A percentile compares a stretch with the other conserved stretches of the same genome.
phyloP scores from a whole-genome alignment of 2,329 filamentous ascomycete genomes.

The Arthrobotrys pseudoclavata region DNA sequence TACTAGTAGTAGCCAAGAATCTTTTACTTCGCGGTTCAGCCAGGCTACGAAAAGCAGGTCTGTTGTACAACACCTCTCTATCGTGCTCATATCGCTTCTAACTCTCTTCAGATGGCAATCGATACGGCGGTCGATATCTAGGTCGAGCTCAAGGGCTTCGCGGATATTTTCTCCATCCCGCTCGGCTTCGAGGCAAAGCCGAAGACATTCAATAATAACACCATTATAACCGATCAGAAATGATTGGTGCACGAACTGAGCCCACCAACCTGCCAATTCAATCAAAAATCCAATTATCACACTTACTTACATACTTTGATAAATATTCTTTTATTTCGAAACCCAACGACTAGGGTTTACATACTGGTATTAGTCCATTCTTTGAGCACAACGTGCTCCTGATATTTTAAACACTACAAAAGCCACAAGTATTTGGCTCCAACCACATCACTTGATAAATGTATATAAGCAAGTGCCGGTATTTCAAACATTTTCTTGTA shows the following conservation, averaged over 20 bases:
- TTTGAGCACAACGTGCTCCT: not conserved
- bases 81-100: not conserved
- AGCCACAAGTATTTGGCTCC: conserved; percentile 3
- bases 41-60: conserved; percentile 54
- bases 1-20: conserved; percentile 53
- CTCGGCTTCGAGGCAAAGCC: conserved; percentile 47
- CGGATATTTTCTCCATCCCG: conserved; percentile 39
- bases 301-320: not conserved
- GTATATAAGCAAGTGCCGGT: conserved; percentile 43
- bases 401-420: not conserved
- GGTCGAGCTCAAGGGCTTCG: conserved; percentile 57
- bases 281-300: not conserved
- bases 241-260: not conserved
- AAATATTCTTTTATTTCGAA: not conserved
- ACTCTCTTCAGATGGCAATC: conserved; percentile 49
- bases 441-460: conserved; percentile 25
- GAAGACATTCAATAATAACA: conserved; percentile 53
- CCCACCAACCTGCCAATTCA: not conserved
- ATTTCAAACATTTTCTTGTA: conserved; percentile 35
- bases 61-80: not conserved
- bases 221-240: conserved; percentile 11
- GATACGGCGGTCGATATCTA: conserved; percentile 48
- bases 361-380: not conserved
- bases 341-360: not conserved
- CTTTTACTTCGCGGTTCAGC: conserved; percentile 51